Conservation (phyloP, 257 asterid genomes). For the Scutellaria barbata region DNA sequence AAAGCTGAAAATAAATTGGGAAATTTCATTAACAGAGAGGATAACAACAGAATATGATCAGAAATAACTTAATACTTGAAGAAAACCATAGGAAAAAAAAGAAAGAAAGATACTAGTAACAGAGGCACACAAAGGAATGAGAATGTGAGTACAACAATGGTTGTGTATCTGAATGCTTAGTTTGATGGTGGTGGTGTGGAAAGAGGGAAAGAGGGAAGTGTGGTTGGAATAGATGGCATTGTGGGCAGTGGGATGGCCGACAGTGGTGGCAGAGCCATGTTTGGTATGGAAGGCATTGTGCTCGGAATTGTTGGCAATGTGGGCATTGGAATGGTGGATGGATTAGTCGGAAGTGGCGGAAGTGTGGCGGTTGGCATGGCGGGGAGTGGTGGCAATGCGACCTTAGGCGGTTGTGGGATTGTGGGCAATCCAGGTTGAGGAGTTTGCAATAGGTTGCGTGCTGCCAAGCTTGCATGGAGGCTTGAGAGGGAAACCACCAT, state of each 20-base stretch:
- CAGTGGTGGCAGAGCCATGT: constrained; percentile 39
- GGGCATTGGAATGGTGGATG: constrained; percentile 28
- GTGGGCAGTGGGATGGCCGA: too few relatives aligned
- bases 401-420: constrained; percentile 36
- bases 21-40: constrained; percentile 17
- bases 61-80: constrained; percentile 14
- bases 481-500: constrained; percentile 31
- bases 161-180: constrained; percentile 14
- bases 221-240: constrained; percentile 40
- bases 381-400: constrained; percentile 39
- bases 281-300: constrained; percentile 27
- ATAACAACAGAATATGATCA: constrained; percentile 20
- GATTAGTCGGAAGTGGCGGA: constrained; percentile 27
- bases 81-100: constrained; percentile 17
- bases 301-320: constrained; percentile 23
- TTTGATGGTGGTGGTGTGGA: constrained; percentile 47
- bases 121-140: neutral
- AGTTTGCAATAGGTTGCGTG: constrained; percentile 41
- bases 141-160: constrained; percentile 1
- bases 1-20: neutral
- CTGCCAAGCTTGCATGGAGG: constrained; percentile 30
- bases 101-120: neutral
- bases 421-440: too few relatives aligned
- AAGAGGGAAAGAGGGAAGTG: constrained; percentile 44
- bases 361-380: too few relatives aligned